Base-by-base conservation (phyloP, 768 basidiomycete genomes). In the Suillus alpinus region DNA sequence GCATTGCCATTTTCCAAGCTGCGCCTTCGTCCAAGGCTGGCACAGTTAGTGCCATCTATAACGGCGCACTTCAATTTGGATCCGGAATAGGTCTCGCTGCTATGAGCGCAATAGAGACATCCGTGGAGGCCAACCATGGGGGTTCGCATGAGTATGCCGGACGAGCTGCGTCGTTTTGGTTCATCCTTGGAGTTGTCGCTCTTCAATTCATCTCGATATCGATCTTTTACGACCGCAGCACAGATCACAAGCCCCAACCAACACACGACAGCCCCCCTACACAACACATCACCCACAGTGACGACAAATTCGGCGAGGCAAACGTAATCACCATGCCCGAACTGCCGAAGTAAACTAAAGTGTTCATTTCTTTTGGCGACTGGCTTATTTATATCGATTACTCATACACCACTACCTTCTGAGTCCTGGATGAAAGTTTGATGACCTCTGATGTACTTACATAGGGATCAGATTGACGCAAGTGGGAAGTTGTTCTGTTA, bases 41-140 rank as follows among this genome's bases (percentile, higher is more conserved):
- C 41, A 81, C 79, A 5, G 77, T 84, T 14, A 81, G 82, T n/a
- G 85, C 84, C 10, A 79, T 86, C 41, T 83, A 83, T 73, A 83
- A 82, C 61, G 76, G 78, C 34, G 80, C 81, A 9, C 76, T 84
- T 1, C 81, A 86, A 67, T 71, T 83, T 60, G 83, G 83, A 37
- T 77, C 76, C 8, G 84, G 83, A 6, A 72, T 82, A 16, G 83
- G 81, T n/a, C 69, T 81, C 36, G 80, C 85, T 18, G 75, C 76
- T 29, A 75, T 83, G 26, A 77, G 68, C 37, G 78, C 81, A n/a
- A 83, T 85, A 63, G 69, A 81, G 71, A 74, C 76, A 3, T 79
- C 78, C 43, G 71, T 84, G 36, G 73, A 81, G 65, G 59, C 60
- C 41, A 62, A 57, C 9, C 66, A 73, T 60, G 76, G 74, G 2